Evolutionary conservation across 2,329 filamentous ascomycete genomes (phyloP).

Genomic region (Trichoderma pleuroti): DNA sequence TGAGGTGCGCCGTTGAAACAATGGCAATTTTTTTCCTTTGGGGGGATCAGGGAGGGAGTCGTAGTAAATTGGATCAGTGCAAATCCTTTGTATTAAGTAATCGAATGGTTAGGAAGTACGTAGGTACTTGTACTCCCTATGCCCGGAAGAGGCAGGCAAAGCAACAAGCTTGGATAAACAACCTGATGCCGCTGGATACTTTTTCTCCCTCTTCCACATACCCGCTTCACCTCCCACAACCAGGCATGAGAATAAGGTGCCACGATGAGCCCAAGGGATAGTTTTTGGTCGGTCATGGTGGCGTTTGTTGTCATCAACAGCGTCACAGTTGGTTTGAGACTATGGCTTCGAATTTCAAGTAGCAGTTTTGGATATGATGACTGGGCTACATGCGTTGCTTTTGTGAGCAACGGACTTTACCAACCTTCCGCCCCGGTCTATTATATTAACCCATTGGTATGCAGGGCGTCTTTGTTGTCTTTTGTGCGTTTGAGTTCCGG

Average conservation of each 20-base stretch:
- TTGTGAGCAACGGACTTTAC: neutral
- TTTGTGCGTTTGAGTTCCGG: neutral
- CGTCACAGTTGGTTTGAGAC: neutral
- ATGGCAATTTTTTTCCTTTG: neutral
- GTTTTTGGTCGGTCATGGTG: neutral
- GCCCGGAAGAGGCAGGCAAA: neutral
- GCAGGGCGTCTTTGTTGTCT: neutral
- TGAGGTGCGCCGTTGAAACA: neutral
- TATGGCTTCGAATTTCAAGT: neutral
- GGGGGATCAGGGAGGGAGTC: neutral
- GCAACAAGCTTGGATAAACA: neutral
- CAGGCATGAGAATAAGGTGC: neutral
- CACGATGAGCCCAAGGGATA: neutral
- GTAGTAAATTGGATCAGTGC: neutral
- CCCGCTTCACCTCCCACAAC: neutral
- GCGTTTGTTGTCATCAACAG: neutral
- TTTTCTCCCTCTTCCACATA: neutral
- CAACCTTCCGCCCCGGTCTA: neutral
- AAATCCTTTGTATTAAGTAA: neutral
- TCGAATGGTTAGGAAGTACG: neutral
- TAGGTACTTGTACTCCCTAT: neutral
- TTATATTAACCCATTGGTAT: neutral
- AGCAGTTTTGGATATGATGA: slow-evolving; percentile 1
- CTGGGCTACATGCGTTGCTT: neutral
- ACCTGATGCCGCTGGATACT: neutral